Conservation (phyloP, 495 filamentous ascomycete species). For the Penicillium verhagenii region DNA sequence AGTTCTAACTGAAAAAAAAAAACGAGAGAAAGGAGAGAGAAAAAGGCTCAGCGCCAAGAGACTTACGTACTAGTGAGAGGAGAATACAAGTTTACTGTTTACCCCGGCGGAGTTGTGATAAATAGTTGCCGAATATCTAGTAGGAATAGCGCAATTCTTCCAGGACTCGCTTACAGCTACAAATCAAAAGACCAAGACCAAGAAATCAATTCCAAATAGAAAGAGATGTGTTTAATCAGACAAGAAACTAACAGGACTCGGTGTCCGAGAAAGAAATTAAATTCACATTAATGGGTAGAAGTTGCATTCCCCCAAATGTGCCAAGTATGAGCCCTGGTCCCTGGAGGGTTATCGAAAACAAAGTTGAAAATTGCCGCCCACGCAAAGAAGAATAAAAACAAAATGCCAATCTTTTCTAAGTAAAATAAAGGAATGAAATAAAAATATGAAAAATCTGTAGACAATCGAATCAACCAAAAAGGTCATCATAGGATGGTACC, state of each 20-base stretch:
- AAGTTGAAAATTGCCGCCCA: background rate
- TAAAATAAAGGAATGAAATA: slow-evolving; percentile 3
- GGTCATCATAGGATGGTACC: slow-evolving; percentile 47
- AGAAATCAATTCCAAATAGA: too few species aligned
- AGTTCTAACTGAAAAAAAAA: too few species aligned
- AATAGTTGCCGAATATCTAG: too few species aligned
- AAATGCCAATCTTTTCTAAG: background rate
- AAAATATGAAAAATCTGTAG: background rate
- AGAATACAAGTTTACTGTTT: too few species aligned
- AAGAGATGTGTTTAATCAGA: background rate
- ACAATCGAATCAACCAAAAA: slow-evolving; percentile 34
- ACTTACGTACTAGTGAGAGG: too few species aligned
- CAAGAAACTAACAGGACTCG: background rate
- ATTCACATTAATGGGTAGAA: background rate
- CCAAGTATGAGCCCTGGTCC: background rate
- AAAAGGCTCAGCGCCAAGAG: background rate
- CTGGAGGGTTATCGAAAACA: background rate
- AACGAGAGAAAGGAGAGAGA: background rate
- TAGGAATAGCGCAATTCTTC: too few species aligned
- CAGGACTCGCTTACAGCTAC: too few species aligned
- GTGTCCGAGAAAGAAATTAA: background rate
- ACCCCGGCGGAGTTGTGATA: background rate
- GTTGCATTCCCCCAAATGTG: background rate
- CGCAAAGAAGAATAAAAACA: background rate
- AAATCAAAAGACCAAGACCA: background rate